Conservation (phyloP, 108 stramenopile genomes). For the Stephanodiscus triporus region DNA sequence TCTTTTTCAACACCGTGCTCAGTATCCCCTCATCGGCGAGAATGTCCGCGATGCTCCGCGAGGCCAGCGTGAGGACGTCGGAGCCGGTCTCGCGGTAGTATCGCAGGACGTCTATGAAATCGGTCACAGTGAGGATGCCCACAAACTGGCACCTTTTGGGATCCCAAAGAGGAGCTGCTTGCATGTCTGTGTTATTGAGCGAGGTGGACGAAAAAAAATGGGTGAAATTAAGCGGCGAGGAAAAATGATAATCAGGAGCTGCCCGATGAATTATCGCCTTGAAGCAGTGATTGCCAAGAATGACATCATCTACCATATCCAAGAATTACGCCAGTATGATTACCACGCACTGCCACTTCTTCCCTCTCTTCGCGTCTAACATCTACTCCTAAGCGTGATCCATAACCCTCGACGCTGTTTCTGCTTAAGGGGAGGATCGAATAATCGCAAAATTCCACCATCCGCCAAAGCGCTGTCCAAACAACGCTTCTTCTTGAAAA, state of each 20-base stretch:
- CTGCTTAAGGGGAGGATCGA: not conserved
- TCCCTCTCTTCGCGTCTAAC: not conserved
- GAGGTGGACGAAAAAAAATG: not conserved
- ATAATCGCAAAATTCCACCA: not conserved
- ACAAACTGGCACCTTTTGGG: constrained; percentile 84
- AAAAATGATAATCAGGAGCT: not conserved
- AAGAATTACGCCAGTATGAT: not conserved
- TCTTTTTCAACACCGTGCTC: constrained; percentile 39
- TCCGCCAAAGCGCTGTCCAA: no score
- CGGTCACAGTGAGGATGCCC: constrained; percentile 93
- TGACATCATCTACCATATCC: not conserved
- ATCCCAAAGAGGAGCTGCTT: constrained; percentile 96
- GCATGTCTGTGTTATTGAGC: constrained; percentile 70
- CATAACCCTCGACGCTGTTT: not conserved
- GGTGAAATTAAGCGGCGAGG: not conserved
- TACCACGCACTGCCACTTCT: not conserved
- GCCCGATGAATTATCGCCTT: not conserved
- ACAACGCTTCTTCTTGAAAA: not conserved
- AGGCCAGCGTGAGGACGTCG: constrained; percentile 71
- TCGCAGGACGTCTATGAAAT: constrained; percentile 94
- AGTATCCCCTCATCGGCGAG: constrained; percentile 60
- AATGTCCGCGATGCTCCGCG: constrained; percentile 83
- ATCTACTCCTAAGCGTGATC: not conserved
- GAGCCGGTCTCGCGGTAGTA: constrained; percentile 69
- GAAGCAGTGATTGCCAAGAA: not conserved